Evolutionary conservation across 2,329 filamentous ascomycete species (phyloP).

Genomic region (Calcarisporium arbuscula): DNA sequence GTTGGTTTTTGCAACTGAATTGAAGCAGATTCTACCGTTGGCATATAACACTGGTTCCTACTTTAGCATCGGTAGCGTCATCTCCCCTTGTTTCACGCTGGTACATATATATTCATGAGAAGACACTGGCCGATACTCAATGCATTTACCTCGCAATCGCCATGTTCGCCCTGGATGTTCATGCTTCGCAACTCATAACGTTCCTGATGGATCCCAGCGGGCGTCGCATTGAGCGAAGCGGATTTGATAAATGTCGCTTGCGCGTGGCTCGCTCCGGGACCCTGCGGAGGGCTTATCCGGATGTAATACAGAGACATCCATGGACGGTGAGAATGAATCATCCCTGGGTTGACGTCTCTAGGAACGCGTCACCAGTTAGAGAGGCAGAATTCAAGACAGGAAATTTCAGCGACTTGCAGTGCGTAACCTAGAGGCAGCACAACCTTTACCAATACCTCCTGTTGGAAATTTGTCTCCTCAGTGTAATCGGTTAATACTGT

Average conservation of each 20-base stretch:
- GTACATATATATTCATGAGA: no score
- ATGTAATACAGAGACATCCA: conserved; percentile 19
- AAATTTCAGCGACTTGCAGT: conserved; percentile 12
- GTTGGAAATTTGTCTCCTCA: conserved; percentile 11
- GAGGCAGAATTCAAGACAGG: no score
- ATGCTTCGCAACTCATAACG: conserved; percentile 12
- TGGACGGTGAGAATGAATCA: conserved; percentile 18
- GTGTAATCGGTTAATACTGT: conserved; percentile 10
- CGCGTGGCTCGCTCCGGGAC: conserved; percentile 16
- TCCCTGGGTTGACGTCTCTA: conserved; percentile 16
- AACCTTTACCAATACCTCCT: conserved; percentile 14
- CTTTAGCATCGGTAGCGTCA: no score
- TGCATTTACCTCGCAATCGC: no score
- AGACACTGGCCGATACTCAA: no score
- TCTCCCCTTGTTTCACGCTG: no score
- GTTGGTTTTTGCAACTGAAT: no score
- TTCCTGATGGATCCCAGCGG: conserved; percentile 13
- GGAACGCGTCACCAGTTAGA: no score
- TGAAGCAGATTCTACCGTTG: no score
- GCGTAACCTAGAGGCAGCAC: conserved; percentile 17
- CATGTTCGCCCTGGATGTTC: conserved; percentile 17
- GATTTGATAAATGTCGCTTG: conserved; percentile 18
- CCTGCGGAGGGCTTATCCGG: conserved; percentile 14
- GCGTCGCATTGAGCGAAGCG: conserved; percentile 12
- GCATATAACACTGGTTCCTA: no score